phyloP scores from a whole-genome alignment of 225 moss, liverwort and hornwort genomes.

The Bryoerythrophyllum caledonicum region DNA sequence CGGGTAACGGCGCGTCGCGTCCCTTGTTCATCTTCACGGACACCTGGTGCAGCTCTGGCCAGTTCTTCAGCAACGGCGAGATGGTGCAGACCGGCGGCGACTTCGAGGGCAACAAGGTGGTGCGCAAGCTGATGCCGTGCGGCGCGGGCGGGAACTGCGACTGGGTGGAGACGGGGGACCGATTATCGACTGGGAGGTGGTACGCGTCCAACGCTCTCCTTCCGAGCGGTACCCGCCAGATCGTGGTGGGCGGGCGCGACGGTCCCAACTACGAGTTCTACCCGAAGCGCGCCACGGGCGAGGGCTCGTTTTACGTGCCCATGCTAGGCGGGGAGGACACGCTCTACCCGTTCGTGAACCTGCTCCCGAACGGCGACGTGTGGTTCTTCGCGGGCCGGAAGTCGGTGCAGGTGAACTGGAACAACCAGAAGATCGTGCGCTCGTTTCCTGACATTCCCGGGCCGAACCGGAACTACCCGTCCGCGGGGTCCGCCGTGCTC shows the following conservation, averaged over 20 bases:
- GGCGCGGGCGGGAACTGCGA: constrained; percentile 14
- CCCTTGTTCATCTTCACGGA: neutral
- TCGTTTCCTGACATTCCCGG: constrained; percentile 27
- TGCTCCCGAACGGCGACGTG: constrained; percentile 26
- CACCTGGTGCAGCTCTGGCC: constrained; percentile 13
- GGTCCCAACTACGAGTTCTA: constrained; percentile 9
- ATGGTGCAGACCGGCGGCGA: constrained; percentile 13
- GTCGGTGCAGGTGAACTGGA: constrained; percentile 21
- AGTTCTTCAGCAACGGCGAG: neutral
- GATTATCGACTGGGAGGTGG: neutral
- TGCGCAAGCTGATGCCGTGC: constrained; percentile 6
- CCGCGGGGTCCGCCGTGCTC: constrained; percentile 30
- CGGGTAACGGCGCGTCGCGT: neutral
- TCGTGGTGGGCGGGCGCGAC: constrained; percentile 11
- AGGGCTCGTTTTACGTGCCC: neutral
- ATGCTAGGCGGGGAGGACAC: constrained; percentile 9
- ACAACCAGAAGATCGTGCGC: neutral
- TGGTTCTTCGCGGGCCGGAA: constrained; percentile 16
- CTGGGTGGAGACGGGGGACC: constrained; percentile 23
- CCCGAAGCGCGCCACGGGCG: neutral
- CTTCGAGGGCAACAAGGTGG: constrained; percentile 5
- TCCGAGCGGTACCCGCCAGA: neutral
- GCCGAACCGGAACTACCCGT: constrained; percentile 29
- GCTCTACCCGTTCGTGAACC: constrained; percentile 15
- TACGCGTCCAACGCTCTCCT: constrained; percentile 3